Percentiles rank a stretch among this genome's conserved stretches.
Conservation (phyloP, 2,329 filamentous ascomycete species). For the Scorias spongiosa region DNA sequence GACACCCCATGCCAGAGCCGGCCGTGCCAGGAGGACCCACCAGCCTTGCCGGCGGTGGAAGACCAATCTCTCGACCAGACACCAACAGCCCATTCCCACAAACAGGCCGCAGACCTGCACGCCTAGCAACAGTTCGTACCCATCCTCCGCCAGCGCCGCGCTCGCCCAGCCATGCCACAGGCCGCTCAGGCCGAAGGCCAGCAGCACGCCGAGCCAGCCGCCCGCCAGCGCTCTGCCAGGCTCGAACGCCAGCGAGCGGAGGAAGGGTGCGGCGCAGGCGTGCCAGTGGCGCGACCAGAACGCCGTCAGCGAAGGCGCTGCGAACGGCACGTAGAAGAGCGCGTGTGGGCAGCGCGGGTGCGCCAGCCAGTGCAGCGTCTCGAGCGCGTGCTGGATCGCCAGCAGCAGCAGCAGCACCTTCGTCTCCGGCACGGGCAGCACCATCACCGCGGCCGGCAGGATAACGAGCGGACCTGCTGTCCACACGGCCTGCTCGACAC, state of each 20-base stretch:
- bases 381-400: constrained; percentile 5
- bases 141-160: constrained; percentile 2
- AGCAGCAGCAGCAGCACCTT: constrained; percentile 5
- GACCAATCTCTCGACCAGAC: constrained; percentile 5
- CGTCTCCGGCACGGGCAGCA: constrained; percentile 2
- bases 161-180: constrained; percentile 11
- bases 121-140: constrained; percentile 3
- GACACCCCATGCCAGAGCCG: constrained; percentile 4
- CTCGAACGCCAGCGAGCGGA: constrained; percentile 7
- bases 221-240: constrained; percentile 3
- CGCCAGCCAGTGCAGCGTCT: constrained; percentile 5
- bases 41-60: constrained; percentile 5
- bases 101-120: constrained; percentile 8
- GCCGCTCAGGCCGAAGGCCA: constrained; percentile 8
- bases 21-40: constrained; percentile 1
- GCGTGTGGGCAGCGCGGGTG: constrained; percentile 5
- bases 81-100: constrained; percentile 6
- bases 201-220: constrained; percentile 5
- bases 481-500: constrained; percentile 1
- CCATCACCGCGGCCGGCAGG: constrained; percentile 1
- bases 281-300: constrained; percentile 12
- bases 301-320: constrained; percentile 4
- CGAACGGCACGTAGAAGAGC: constrained; percentile 9
- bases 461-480: constrained; percentile 3
- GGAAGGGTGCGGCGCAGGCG: constrained; percentile 4